A percentile compares a stretch with the other conserved stretches of the same genome.
Conservation (phyloP, 768 basidiomycete genomes). For the Brasilioporus rufonigricans region DNA sequence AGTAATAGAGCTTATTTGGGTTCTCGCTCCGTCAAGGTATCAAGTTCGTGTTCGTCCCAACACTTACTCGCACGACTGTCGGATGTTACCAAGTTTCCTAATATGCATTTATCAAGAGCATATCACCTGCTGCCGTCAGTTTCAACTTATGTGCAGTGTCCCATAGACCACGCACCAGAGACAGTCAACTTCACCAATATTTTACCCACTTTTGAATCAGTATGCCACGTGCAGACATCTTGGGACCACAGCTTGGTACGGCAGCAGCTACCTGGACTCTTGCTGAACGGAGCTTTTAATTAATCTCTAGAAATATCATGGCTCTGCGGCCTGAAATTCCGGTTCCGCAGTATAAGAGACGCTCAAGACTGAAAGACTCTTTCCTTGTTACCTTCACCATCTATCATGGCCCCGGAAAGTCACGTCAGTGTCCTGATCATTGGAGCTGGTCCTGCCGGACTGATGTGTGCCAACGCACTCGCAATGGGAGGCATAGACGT, state of each 20-base stretch:
- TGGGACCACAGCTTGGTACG: background rate
- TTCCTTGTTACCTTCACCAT: background rate
- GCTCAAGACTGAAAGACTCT: background rate
- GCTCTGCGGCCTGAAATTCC: background rate
- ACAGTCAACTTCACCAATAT: background rate
- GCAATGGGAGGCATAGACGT: background rate
- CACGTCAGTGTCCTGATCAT: conserved; percentile 46
- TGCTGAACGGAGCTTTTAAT: background rate
- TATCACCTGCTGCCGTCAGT: no score
- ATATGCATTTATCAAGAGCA: no score
- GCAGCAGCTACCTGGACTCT: no score
- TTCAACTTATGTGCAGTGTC: background rate
- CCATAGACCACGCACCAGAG: background rate
- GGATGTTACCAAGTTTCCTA: no score
- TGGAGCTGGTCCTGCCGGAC: conserved; percentile 52
- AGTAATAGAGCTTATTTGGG: no score
- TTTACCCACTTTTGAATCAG: background rate
- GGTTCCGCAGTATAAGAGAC: background rate
- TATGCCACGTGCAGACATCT: background rate
- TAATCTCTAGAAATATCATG: background rate
- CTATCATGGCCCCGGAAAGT: conserved; percentile 23
- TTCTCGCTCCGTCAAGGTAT: no score
- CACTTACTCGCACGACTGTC: no score
- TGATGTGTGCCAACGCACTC: conserved; percentile 53
- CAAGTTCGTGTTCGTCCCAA: no score